Conservation (phyloP, 106 monocot species). For the Posidonia australis region DNA sequence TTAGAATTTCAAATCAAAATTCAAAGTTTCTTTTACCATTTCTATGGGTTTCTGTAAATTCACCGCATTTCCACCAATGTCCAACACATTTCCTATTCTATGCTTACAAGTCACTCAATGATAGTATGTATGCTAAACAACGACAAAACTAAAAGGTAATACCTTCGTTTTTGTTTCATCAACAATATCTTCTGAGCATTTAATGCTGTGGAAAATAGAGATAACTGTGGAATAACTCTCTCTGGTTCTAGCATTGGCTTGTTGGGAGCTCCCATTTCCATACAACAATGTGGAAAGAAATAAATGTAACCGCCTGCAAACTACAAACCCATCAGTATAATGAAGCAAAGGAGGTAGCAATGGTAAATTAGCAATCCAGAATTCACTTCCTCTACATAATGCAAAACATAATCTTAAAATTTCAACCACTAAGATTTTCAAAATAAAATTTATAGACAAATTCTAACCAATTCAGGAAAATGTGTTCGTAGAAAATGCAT, state of each 20-base stretch:
- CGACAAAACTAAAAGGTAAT: background rate
- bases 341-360: background rate
- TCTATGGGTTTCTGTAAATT: too few relatives aligned
- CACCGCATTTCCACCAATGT: too few relatives aligned
- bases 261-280: conserved; percentile 52
- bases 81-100: too few relatives aligned
- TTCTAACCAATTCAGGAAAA: too few relatives aligned
- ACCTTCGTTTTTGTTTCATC: conserved; percentile 66
- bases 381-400: background rate
- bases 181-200: conserved; percentile 65
- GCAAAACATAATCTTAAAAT: background rate
- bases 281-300: conserved; percentile 64
- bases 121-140: background rate
- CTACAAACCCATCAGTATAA: conserved; percentile 7
- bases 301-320: conserved; percentile 72
- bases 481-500: too few relatives aligned
- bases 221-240: conserved; percentile 36
- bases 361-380: background rate
- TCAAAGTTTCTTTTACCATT: too few relatives aligned
- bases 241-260: conserved; percentile 26
- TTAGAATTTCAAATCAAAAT: too few relatives aligned
- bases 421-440: background rate
- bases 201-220: conserved; percentile 75
- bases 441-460: background rate
- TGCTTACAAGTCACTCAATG: too few relatives aligned